phyloP scores from a whole-genome alignment of 345 rosid genomes.

The Hypericum perforatum region DNA sequence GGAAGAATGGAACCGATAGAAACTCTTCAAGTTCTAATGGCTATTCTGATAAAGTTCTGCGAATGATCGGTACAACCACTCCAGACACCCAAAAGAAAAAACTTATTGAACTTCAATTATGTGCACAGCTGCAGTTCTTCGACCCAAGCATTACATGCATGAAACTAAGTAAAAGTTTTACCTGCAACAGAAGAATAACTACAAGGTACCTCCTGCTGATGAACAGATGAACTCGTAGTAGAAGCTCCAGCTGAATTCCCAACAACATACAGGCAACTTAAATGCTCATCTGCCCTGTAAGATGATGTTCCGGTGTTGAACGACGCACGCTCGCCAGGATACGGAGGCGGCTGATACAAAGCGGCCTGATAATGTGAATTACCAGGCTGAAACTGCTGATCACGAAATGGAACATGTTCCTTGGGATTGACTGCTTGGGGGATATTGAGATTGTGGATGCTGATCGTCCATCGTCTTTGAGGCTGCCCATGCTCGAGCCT shows the following conservation, averaged over 20 bases:
- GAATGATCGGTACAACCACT: too few relatives aligned
- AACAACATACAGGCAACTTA: slow-evolving; percentile 30
- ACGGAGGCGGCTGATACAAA: slow-evolving; percentile 35
- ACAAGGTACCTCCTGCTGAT: slow-evolving; percentile 99
- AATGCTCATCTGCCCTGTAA: slow-evolving; percentile 39
- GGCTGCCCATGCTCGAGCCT: slow-evolving; percentile 91
- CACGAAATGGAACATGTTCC: slow-evolving; percentile 38
- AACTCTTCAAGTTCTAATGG: too few relatives aligned
- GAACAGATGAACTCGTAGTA: slow-evolving; percentile 52
- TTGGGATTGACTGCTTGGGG: slow-evolving; percentile 35
- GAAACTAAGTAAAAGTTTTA: slow-evolving; percentile 55
- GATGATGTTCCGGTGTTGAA: slow-evolving; percentile 19
- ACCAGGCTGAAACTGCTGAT: slow-evolving; percentile 35
- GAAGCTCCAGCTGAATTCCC: slow-evolving; percentile 39
- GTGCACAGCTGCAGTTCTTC: slow-evolving; percentile 30
- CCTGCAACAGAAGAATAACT: slow-evolving; percentile 99
- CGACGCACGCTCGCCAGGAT: slow-evolving; percentile 29
- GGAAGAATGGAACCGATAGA: too few relatives aligned
- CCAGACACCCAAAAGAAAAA: background rate
- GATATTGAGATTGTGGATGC: slow-evolving; percentile 36
- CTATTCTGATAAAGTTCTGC: too few relatives aligned
- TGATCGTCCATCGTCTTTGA: slow-evolving; percentile 48
- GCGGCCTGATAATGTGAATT: slow-evolving; percentile 49
- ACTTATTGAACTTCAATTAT: slow-evolving; percentile 6
- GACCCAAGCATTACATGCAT: slow-evolving; percentile 47